Evolutionary conservation across 2,329 filamentous ascomycete species (phyloP).

Genomic region (Zalaria sp.): DNA sequence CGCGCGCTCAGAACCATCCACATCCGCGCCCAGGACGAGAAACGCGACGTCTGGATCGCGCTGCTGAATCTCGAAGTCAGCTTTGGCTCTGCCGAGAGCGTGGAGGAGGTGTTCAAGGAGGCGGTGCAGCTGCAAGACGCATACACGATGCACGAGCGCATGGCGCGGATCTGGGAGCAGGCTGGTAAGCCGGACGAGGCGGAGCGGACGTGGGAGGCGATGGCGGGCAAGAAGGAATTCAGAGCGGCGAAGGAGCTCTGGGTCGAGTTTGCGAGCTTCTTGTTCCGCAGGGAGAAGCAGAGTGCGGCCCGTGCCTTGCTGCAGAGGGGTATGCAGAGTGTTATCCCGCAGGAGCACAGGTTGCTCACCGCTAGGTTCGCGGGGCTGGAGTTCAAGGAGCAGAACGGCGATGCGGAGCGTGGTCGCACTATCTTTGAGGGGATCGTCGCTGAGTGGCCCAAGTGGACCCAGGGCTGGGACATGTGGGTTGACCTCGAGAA

Average conservation of each 20-base stretch:
- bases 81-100: conserved; percentile 60
- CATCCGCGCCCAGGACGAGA: conserved; percentile 80
- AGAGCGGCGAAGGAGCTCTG: conserved; percentile 68
- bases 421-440: conserved; percentile 91
- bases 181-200: conserved; percentile 77
- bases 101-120: conserved; percentile 78
- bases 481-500: conserved; percentile 74
- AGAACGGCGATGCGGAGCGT: conserved; percentile 69
- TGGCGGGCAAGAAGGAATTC: conserved; percentile 73
- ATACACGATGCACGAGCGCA: conserved; percentile 74
- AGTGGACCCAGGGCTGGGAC: conserved; percentile 86
- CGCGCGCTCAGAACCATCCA: conserved; percentile 84
- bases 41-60: conserved; percentile 90
- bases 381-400: conserved; percentile 69
- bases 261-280: conserved; percentile 89
- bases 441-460: conserved; percentile 69
- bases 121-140: conserved; percentile 90
- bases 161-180: conserved; percentile 91
- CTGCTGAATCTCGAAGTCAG: conserved; percentile 87
- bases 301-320: conserved; percentile 68
- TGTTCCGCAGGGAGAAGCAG: conserved; percentile 61
- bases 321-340: conserved; percentile 68
- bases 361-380: conserved; percentile 77
- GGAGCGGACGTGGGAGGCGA: conserved; percentile 71
- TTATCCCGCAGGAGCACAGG: conserved; percentile 55